Base-by-base conservation (phyloP, 768 basidiomycete genomes). In the Amanita subjunquillea region DNA sequence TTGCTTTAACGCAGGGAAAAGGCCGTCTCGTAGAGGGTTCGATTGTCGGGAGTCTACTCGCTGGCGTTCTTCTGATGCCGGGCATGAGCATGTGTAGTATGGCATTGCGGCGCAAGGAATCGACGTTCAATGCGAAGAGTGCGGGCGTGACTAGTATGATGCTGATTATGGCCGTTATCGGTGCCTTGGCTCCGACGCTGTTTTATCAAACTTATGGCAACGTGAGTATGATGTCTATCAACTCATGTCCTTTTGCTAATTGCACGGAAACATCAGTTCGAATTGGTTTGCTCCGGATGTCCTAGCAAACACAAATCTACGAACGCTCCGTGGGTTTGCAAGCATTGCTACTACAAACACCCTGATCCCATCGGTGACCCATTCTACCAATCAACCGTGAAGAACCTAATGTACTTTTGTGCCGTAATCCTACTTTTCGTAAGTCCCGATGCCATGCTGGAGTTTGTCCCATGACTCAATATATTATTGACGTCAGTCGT, bases 111-210 rank as follows among this genome's bases (percentile, higher is more conserved):
- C 74, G 86, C 63, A 99, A 99, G 70, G 96, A 99, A 67, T 91
- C 94, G 65, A 90, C 83, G 59, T 99, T 99, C 74, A 99, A 99
- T 62, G 96, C 96, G n/a, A 97, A 91, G 73, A 92, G 89, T 61
- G 96, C 96, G 5, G 91, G 96, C 36, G 96, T 99, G 13, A 99
- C 96, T 0, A 96, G 93, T 65, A 96, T 96, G 74, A 95, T 99
- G 91, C 68, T 99, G 65, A 98, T 99, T 69, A 98, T 98, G 95
- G 96, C 96, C 10, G 91, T 99, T 65, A 95, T 99, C 56, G 96
- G 96, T 10, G 91, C 90, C 2, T 72, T 99, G 54, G 82, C 92
- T 0, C 96, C 96, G 2, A 98, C 96, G 0, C 65, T 99, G 63
- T 99, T 99, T 67, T 99, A 99, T 69, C 94, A 98, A 67, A 93